Percentiles rank a stretch among this genome's conserved stretches.
Conservation (phyloP, 495 filamentous ascomycete genomes). For the Annulohypoxylon nitens region DNA sequence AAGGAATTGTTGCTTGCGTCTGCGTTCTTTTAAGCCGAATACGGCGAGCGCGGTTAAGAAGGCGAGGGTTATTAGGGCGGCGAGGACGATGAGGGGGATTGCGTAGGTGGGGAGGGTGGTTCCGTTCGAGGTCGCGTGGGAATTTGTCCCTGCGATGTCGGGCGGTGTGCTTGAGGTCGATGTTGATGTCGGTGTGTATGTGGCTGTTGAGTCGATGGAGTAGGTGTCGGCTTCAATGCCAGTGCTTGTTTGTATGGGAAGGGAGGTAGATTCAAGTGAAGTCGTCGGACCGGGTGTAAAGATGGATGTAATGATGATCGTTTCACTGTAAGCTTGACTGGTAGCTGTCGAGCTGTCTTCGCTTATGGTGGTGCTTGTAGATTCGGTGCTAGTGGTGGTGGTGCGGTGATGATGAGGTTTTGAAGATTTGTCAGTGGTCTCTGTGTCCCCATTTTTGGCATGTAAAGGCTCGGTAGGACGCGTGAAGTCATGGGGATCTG, state of each 20-base stretch:
- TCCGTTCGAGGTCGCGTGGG: neutral
- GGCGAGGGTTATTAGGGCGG: neutral
- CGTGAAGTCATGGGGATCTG: no score
- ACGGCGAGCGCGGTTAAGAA: slow-evolving; percentile 9
- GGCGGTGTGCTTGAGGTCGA: neutral
- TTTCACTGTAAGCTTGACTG: no score
- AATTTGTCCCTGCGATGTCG: neutral
- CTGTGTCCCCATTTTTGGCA: no score
- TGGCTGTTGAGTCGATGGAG: neutral
- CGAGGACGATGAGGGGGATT: slow-evolving; percentile 23
- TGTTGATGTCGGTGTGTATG: neutral
- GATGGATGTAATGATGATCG: no score
- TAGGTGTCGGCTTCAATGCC: no score
- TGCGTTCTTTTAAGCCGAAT: slow-evolving; percentile 7
- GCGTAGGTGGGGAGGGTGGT: slow-evolving; percentile 15
- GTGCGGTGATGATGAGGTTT: no score
- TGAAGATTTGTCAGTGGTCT: no score
- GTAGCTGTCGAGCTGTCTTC: no score
- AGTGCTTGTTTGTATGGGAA: neutral
- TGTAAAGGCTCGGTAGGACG: no score
- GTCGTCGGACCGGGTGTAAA: no score
- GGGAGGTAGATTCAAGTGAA: neutral
- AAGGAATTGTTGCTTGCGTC: neutral
- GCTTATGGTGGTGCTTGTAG: no score
- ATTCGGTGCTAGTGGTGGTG: no score